A percentile compares a stretch with the other conserved stretches of the same genome.
Conservation (phyloP, 345 rosid genomes). For the Salix viminalis region DNA sequence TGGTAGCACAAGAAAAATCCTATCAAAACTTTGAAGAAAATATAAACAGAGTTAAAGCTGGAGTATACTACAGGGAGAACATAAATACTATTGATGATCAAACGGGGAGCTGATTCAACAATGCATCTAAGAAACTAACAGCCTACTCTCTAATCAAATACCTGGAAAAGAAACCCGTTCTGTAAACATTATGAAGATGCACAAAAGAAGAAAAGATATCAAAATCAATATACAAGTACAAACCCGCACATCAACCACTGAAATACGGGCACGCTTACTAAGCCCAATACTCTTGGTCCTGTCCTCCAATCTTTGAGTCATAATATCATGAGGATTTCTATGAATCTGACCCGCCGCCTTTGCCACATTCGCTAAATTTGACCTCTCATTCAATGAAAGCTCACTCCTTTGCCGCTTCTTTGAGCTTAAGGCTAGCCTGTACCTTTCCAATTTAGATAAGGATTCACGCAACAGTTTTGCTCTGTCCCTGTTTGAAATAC, state of each 20-base stretch:
- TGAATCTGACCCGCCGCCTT: constrained; percentile 65
- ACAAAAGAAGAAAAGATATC: constrained; percentile 3
- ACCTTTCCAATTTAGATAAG: constrained; percentile 65
- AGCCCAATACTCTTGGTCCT: constrained; percentile 65
- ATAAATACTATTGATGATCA: not conserved
- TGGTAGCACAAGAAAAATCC: constrained; percentile 20
- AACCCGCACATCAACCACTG: constrained; percentile 74
- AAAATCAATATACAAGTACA: constrained; percentile 35
- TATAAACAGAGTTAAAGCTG: not conserved
- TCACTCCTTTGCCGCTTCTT: constrained; percentile 77
- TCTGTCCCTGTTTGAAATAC: constrained; percentile 59
- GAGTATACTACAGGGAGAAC: not conserved
- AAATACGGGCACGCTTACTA: constrained; percentile 69
- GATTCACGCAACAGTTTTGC: constrained; percentile 59
- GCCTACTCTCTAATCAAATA: not conserved
- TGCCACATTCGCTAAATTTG: constrained; percentile 45
- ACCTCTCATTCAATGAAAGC: constrained; percentile 50
- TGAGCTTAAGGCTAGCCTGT: constrained; percentile 55
- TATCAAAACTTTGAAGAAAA: not conserved
- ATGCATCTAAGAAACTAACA: not conserved
- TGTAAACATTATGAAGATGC: not conserved
- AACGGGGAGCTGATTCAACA: not conserved
- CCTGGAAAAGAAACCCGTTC: not conserved
- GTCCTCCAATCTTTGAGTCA: constrained; percentile 66
- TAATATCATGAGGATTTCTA: constrained; percentile 51